A percentile compares a stretch with the other conserved stretches of the same genome.
These are phyloP conservation scores for Saururus chinensis DNA, from an alignment of 164 flowering plant species.

Conservation along the genomic window DNA sequence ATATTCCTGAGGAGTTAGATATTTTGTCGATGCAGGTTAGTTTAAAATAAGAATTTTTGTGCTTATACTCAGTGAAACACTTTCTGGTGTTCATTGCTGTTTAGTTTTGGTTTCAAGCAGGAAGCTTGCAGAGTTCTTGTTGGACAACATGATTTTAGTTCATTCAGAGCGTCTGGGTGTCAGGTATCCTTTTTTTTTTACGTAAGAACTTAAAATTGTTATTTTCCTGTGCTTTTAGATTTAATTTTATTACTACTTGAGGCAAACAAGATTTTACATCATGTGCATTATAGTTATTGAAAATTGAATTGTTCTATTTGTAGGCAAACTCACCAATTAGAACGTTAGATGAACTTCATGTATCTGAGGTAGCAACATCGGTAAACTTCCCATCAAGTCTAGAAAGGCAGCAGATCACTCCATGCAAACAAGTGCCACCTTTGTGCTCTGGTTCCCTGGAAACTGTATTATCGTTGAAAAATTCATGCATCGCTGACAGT, in stretches of 20 bases:
- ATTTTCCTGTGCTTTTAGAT: not conserved
- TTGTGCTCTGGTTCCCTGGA: conserved; percentile 10
- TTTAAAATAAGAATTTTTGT: not conserved
- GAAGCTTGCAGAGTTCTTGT: conserved; percentile 73
- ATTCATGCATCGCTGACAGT: conserved; percentile 5
- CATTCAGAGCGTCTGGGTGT: conserved; percentile 89
- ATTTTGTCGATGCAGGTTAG: conserved; percentile 72
- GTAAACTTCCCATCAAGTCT: conserved; percentile 53
- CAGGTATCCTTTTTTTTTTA: conserved; percentile 41
- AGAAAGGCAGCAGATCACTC: conserved; percentile 28
- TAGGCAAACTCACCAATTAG: conserved; percentile 93
- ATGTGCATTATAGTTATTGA: not conserved
- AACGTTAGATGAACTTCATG: conserved; percentile 77
- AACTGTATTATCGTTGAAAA: conserved; percentile 9
- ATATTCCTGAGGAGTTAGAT: conserved; percentile 62
- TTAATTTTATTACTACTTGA: not conserved
- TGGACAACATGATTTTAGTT: conserved; percentile 90
- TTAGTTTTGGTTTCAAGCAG: conserved; percentile 23
- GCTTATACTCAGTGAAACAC: not conserved
- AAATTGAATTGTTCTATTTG: not conserved
- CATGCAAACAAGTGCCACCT: conserved; percentile 6
- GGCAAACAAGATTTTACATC: no score
- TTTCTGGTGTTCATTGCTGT: conserved; percentile 4
- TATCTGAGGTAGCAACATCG: conserved; percentile 49
- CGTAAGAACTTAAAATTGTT: not conserved